Evolutionary conservation across 805 yeast genomes (phyloP), one percentile per base, ranked within the genome.

Genomic region (Starmera dryadoides): DNA sequence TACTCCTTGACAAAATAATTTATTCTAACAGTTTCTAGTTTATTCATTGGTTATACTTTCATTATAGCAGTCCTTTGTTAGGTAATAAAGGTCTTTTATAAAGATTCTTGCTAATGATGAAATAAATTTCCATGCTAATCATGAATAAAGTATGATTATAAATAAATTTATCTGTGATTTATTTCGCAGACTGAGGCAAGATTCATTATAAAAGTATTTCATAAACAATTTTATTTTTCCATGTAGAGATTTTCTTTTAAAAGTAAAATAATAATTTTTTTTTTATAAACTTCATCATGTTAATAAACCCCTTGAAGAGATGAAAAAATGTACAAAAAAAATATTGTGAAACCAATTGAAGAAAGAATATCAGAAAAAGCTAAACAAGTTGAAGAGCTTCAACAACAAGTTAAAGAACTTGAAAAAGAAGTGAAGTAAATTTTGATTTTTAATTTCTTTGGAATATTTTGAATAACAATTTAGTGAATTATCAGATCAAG

Each of bases 121-220:
- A 33, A 36, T 37, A 45, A 45, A 43, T 44, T 45, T 46, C 51
- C 51, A 48, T 50, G 55, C 55, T 50, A 50, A 50, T 50, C 53
- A 50, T 50, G 55, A 50, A 43, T 33, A 10, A 34, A 32, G 20
- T 19, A 31, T 45, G 54, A 50, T 50, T 50, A 50, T 30, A 42
- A 40, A 46, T 43, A 42, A 42, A 29, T 36, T 41, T 33, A 37
- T 34, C 29, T 33, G 39, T 33, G 43, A 25, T 41, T 40, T 44
- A 50, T 48, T 50, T 47, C 42, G 54, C 50, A 26, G 15, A 30
- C 30, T 19, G 16, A 34, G 11, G 22, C 23, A 34, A 20, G 12
- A 19, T n/a, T n/a, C 14, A 33, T 5, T 14, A 18, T 25, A 25
- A 8, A n/a, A 25, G 28, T 12, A 25, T 5, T 5, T 12, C 28